Evolutionary conservation across 2,329 filamentous ascomycete species (phyloP).

Genomic region (Alternaria angustiovoidea): DNA sequence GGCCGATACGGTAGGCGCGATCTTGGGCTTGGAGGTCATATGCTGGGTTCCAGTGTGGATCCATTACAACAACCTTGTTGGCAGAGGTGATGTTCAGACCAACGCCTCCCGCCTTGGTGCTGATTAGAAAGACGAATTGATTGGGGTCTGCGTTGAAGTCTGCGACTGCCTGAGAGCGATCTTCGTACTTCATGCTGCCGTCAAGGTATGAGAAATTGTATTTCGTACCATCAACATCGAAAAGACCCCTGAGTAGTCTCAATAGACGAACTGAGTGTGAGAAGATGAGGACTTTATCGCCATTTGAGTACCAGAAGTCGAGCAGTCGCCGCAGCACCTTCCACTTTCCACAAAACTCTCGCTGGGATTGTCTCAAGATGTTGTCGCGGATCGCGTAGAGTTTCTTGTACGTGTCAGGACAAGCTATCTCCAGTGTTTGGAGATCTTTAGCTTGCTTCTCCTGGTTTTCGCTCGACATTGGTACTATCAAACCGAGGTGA

Average conservation of each 20-base stretch:
- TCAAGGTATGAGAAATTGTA: constrained; percentile 94
- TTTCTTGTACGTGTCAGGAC: constrained; percentile 77
- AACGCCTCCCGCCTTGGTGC: constrained; percentile 89
- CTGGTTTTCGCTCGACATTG: constrained; percentile 66
- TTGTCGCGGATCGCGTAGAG: constrained; percentile 79
- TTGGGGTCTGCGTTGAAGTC: constrained; percentile 88
- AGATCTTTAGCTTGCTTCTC: constrained; percentile 83
- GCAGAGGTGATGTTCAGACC: constrained; percentile 96
- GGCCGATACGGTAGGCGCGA: constrained; percentile 93
- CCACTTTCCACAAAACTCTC: constrained; percentile 97
- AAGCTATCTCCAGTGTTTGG: constrained; percentile 73
- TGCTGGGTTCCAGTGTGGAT: constrained; percentile 96
- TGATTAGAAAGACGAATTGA: constrained; percentile 96
- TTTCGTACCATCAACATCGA: constrained; percentile 75
- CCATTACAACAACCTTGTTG: constrained; percentile 97
- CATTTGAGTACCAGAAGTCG: constrained; percentile 86
- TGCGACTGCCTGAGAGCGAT: constrained; percentile 82
- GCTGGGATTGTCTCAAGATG: constrained; percentile 81
- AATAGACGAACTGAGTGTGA: constrained; percentile 89
- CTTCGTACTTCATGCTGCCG: constrained; percentile 81
- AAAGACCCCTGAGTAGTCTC: constrained; percentile 83
- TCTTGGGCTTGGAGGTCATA: constrained; percentile 97
- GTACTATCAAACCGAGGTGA: constrained; percentile 88
- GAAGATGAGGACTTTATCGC: constrained; percentile 95
- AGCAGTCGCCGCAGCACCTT: constrained; percentile 86